These are phyloP conservation scores for Amaranthus hypochondriacus DNA, from an alignment of 148 eudicot species.

Conservation along the genomic window DNA sequence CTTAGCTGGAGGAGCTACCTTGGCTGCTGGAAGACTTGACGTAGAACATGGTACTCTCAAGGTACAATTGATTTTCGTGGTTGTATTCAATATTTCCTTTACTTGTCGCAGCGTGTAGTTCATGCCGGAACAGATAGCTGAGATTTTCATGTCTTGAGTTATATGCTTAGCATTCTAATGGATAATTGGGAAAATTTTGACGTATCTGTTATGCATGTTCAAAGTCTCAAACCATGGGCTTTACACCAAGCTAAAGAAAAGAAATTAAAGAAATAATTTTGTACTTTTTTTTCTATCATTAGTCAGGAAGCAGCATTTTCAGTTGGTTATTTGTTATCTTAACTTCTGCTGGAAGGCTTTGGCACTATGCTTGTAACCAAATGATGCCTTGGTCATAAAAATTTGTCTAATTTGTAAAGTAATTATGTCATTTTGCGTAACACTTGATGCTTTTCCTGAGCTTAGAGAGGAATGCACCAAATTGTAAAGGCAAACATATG, in stretches of 20 bases:
- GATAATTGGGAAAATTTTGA: background rate
- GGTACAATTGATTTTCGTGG: conserved; percentile 35
- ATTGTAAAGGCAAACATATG: background rate
- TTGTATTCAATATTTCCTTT: background rate
- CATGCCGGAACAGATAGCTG: background rate
- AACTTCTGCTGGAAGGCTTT: background rate
- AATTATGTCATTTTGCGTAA: background rate
- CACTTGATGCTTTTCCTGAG: background rate
- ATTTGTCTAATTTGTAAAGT: too few species aligned
- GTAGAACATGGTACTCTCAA: conserved; percentile 63
- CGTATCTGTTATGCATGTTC: background rate
- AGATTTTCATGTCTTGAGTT: background rate
- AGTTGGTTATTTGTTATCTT: too few species aligned
- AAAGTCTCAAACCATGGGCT: background rate
- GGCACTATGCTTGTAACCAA: background rate
- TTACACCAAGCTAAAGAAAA: background rate
- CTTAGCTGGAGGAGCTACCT: conserved; percentile 92
- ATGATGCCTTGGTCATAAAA: too few species aligned
- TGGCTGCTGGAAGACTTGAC: conserved; percentile 87
- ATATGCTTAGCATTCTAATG: background rate
- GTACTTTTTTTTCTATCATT: background rate
- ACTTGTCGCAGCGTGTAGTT: background rate
- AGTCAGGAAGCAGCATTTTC: background rate
- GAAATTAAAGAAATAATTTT: background rate
- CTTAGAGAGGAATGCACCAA: too few species aligned